A percentile compares a stretch with the other conserved stretches of the same genome.
These are phyloP conservation scores for Fomitopsis pulvina DNA, from an alignment of 768 basidiomycete genomes.

Conservation along the genomic window DNA sequence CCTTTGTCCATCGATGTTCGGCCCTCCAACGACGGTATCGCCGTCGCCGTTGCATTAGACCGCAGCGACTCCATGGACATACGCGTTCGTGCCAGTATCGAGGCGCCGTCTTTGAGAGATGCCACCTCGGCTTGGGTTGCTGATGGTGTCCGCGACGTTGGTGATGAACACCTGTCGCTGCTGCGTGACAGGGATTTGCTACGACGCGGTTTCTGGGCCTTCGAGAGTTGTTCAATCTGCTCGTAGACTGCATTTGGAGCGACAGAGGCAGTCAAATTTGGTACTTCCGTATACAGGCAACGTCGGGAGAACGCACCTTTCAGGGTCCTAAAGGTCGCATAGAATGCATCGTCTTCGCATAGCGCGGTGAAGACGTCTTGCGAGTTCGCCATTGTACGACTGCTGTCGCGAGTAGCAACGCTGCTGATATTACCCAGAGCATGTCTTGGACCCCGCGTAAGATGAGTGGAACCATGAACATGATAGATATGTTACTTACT, in stretches of 20 bases:
- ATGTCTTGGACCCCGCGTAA: conserved; percentile 46
- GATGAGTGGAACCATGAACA: neutral
- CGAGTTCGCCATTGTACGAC: conserved; percentile 63
- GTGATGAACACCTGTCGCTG: conserved; percentile 39
- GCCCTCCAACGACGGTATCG: conserved; percentile 8
- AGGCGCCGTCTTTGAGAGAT: neutral
- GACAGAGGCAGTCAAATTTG: neutral
- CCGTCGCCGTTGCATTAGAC: conserved; percentile 15
- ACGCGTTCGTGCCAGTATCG: conserved; percentile 14
- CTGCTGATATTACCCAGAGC: conserved; percentile 77
- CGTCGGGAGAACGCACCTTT: conserved; percentile 66
- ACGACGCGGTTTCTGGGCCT: conserved; percentile 48
- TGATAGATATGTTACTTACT: conserved; percentile 43
- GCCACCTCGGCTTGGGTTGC: conserved; percentile 1
- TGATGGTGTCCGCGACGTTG: conserved; percentile 28
- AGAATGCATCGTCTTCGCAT: conserved; percentile 86
- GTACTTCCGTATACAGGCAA: too few species aligned
- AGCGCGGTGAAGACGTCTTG: conserved; percentile 84
- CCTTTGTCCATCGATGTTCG: conserved; percentile 62
- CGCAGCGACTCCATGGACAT: conserved; percentile 35
- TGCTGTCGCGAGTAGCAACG: conserved; percentile 82
- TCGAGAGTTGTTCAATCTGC: conserved; percentile 67
- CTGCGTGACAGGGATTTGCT: conserved; percentile 63
- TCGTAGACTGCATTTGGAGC: conserved; percentile 54
- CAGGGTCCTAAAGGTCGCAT: conserved; percentile 80